Evolutionary conservation across 257 asterid species (phyloP).

Genomic region (Linderniella brevidens): DNA sequence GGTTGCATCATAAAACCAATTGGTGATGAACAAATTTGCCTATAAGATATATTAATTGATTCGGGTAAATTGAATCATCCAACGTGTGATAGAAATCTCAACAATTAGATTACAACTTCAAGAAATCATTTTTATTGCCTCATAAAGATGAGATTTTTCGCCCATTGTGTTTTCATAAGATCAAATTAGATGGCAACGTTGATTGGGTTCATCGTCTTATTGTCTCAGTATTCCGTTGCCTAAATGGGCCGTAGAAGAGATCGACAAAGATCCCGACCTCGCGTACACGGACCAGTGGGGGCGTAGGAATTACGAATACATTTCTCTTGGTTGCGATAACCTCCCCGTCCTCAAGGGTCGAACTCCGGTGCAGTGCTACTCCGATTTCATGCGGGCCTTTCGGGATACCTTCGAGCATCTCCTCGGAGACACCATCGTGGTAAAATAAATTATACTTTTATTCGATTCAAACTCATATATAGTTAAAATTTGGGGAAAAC

Average conservation of each 20-base stretch:
- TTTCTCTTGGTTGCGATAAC: conserved; percentile 81
- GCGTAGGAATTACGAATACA: conserved; percentile 62
- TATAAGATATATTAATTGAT: no score
- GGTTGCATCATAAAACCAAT: no score
- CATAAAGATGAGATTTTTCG: no score
- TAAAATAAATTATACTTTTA: conserved; percentile 12
- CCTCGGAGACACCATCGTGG: conserved; percentile 76
- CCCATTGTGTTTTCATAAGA: no score
- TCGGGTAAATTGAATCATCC: no score
- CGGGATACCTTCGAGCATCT: conserved; percentile 53
- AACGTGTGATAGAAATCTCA: no score
- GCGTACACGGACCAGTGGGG: conserved; percentile 97
- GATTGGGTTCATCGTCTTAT: not conserved
- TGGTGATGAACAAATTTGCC: no score
- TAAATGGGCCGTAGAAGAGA: conserved; percentile 72
- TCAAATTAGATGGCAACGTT: no score
- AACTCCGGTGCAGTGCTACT: conserved; percentile 72
- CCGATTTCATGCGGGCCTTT: conserved; percentile 76
- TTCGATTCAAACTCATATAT: no score
- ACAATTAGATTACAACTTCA: no score
- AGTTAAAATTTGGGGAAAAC: no score
- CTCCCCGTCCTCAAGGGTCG: conserved; percentile 84
- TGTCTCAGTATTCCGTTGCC: conserved; percentile 79
- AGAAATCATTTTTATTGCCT: no score
- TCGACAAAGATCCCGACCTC: conserved; percentile 75